phyloP scores from a whole-genome alignment of 495 filamentous ascomycete species.

The Aspergillus saccharolyticus region DNA sequence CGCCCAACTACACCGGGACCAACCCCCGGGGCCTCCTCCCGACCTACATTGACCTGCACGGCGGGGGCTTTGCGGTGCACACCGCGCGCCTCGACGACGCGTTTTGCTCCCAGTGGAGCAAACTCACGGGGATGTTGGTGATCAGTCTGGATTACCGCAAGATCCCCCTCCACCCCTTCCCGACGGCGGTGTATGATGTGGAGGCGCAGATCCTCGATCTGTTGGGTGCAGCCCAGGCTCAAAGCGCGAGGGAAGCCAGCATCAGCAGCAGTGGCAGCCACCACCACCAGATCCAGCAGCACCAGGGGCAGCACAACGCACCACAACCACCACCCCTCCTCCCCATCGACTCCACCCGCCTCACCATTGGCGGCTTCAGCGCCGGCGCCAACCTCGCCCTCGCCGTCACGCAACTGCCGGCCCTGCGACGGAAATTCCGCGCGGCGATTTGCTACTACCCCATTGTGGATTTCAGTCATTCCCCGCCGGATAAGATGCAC shows the following conservation, averaged over 20 bases:
- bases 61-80: slow-evolving; percentile 31
- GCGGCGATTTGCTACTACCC: slow-evolving; percentile 32
- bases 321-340: slow-evolving; percentile 27
- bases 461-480: slow-evolving; percentile 27
- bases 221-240: too few relatives aligned
- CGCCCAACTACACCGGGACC: slow-evolving; percentile 22
- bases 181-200: slow-evolving; percentile 24
- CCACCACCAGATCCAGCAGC: too few relatives aligned
- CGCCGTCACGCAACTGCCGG: slow-evolving; percentile 23
- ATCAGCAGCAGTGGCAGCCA: too few relatives aligned
- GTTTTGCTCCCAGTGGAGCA: slow-evolving; percentile 28
- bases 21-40: slow-evolving; percentile 21
- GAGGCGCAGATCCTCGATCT: slow-evolving; percentile 29
- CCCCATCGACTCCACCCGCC: slow-evolving; percentile 28
- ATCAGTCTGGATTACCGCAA: slow-evolving; percentile 35
- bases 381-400: slow-evolving; percentile 34
- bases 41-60: slow-evolving; percentile 36
- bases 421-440: slow-evolving; percentile 22
- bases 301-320: too few relatives aligned
- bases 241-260: too few relatives aligned
- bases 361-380: slow-evolving; percentile 35
- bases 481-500: slow-evolving; percentile 21
- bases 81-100: slow-evolving; percentile 26
- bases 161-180: slow-evolving; percentile 28
- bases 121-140: slow-evolving; percentile 29